phyloP scores from a whole-genome alignment of 208 protist genomes.

The Wallacemonas sp. region DNA sequence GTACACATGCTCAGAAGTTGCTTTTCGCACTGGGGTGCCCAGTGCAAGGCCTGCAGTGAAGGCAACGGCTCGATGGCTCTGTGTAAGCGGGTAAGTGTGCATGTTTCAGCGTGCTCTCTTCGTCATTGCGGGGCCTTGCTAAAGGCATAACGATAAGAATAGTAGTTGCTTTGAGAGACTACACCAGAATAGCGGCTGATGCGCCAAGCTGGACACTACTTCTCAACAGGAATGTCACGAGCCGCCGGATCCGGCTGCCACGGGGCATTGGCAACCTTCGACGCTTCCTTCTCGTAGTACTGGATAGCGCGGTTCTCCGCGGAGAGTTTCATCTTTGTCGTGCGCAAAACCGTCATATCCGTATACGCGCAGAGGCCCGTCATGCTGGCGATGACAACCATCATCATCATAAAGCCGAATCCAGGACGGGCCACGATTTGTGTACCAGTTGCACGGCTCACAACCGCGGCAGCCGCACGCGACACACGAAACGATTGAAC shows the following conservation, averaged over 20 bases:
- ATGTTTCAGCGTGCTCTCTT: too few relatives aligned
- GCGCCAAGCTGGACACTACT: background rate
- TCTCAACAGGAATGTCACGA: background rate
- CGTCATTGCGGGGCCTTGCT: too few relatives aligned
- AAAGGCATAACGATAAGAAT: too few relatives aligned
- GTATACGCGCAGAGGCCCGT: conserved; percentile 11
- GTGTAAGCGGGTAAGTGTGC: background rate
- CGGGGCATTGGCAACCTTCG: background rate
- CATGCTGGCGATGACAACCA: conserved; percentile 1
- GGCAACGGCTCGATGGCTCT: background rate
- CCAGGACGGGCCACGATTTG: background rate
- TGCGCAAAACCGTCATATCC: background rate
- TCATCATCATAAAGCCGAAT: conserved; percentile 1
- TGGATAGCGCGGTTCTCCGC: conserved; percentile 4
- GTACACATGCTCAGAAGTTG: too few relatives aligned
- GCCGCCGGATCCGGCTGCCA: background rate
- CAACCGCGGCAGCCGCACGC: background rate
- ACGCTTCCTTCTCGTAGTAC: conserved; percentile 9
- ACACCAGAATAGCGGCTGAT: too few relatives aligned
- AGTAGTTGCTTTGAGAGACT: too few relatives aligned
- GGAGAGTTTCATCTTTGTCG: background rate
- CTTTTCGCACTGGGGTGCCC: too few relatives aligned
- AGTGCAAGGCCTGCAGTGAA: too few relatives aligned
- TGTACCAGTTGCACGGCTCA: background rate
- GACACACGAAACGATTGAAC: background rate